Percentiles rank a stretch among this genome's conserved stretches.
phyloP scores from a whole-genome alignment of 2,329 filamentous ascomycete genomes.

The Clonostachys rhizophaga region DNA sequence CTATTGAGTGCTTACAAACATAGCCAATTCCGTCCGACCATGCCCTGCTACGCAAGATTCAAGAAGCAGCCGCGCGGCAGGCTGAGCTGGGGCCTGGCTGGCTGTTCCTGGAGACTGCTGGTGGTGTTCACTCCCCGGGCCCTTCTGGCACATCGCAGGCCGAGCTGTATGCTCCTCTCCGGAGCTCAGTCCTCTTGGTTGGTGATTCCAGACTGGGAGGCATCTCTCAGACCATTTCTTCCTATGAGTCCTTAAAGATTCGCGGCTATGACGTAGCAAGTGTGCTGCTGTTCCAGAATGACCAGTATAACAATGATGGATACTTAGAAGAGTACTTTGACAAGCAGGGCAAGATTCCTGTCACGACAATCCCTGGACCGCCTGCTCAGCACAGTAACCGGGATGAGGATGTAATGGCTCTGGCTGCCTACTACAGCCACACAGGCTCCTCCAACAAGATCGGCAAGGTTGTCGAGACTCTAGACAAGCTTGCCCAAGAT shows the following conservation, averaged over 20 bases:
- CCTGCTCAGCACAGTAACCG: conserved; percentile 37
- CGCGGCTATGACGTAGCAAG: conserved; percentile 73
- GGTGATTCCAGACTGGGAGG: conserved; percentile 74
- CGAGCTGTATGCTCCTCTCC: conserved; percentile 69
- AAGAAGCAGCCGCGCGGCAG: conserved; percentile 35
- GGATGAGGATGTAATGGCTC: conserved; percentile 46
- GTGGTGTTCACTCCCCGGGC: conserved; percentile 74
- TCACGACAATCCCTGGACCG: conserved; percentile 54
- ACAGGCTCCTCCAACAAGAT: conserved; percentile 19
- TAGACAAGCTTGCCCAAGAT: neutral
- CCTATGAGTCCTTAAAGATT: conserved; percentile 73
- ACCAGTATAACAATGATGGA: conserved; percentile 60
- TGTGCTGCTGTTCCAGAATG: conserved; percentile 64
- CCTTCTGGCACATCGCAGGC: conserved; percentile 74
- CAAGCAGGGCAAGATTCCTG: conserved; percentile 42
- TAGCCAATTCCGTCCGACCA: conserved; percentile 46
- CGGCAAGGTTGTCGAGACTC: conserved; percentile 31
- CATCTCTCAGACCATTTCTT: conserved; percentile 75
- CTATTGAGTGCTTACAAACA: neutral
- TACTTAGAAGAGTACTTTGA: conserved; percentile 67
- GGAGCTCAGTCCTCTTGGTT: conserved; percentile 69
- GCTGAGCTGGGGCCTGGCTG: conserved; percentile 42
- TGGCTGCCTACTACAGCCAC: conserved; percentile 59
- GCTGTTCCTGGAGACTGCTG: conserved; percentile 75
- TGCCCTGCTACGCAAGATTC: conserved; percentile 42